Conservation (phyloP, 176 grass and related monocot species). For the Phragmites australis region DNA sequence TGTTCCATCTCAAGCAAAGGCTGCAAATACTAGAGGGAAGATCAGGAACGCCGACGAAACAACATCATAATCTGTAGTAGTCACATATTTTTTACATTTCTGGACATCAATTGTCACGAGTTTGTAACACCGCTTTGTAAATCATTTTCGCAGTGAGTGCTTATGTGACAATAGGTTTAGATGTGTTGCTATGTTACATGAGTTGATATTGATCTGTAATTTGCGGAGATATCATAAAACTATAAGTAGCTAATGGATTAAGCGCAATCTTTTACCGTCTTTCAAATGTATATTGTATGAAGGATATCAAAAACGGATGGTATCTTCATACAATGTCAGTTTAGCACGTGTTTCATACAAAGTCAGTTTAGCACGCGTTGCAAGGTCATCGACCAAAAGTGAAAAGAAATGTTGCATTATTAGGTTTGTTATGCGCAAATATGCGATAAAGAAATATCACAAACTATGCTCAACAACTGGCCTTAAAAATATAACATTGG, state of each 20-base stretch:
- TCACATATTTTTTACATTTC: background rate
- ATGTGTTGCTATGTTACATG: constrained; percentile 1
- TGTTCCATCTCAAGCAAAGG: constrained; percentile 87
- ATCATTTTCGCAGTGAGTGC: constrained; percentile 13
- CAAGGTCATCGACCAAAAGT: too few relatives aligned
- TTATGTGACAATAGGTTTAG: constrained; percentile 26
- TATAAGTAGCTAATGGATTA: background rate
- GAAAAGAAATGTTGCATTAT: background rate
- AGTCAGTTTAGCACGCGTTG: too few relatives aligned
- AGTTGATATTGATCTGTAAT: constrained; percentile 5
- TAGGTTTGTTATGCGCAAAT: background rate
- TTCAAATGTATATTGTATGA: background rate
- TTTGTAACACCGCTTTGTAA: constrained; percentile 26
- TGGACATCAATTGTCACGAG: background rate
- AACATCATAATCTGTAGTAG: constrained; percentile 41
- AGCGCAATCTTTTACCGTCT: background rate
- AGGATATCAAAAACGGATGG: too few relatives aligned
- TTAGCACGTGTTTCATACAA: too few relatives aligned
- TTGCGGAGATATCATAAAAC: background rate
- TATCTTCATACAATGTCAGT: too few relatives aligned
- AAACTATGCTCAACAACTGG: background rate
- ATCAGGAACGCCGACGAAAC: constrained; percentile 71
- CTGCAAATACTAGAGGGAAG: constrained; percentile 61
- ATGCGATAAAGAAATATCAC: background rate
- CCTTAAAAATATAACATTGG: background rate